Base-by-base conservation (phyloP, 139 green algal genomes). In the Volvox reticuliferus region DNA sequence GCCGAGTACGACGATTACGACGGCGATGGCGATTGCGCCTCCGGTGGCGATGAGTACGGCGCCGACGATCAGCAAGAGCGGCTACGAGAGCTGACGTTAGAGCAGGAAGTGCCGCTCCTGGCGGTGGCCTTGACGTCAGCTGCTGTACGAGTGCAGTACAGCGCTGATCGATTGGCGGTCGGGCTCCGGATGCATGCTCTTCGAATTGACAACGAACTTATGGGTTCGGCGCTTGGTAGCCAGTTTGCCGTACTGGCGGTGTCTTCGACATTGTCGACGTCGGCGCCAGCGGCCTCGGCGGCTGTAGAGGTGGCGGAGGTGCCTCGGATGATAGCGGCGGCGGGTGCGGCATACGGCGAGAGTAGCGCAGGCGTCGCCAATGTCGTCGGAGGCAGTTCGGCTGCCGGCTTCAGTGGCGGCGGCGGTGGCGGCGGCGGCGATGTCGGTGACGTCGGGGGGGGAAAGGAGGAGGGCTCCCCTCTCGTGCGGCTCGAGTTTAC, bases 151-250 rank as follows among this genome's bases (percentile, higher is more conserved):
- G 44, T 94, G 30, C 68, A 36, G 16, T 90, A 95, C 80, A 91
- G 91, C 79, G 81, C 88, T 1, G 93, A 95, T 30, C 86, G 92
- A 5, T 67, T 95, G 67, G 61, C 87, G 16, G 89, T 93, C 26
- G 89, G 78, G 2, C 89, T 81, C 21, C 83, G 83, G n/a, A 94
- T 94, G 89, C 75, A 91, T 21, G 67, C 69, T 19, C 80, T 95
- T 17, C 89, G 76, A 0, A 95, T 98, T 20, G 93, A 97, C 18
- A 97, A 99, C 79, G 63, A 96, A 78, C 92, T 99, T 30, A 91
- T 97, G 75, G 97, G 93, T 16, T n/a, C 87, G 50, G 80, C 76
- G 44, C 30, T 90, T 73, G 86, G 86, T 0, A 77, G 73, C 12
- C 50, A 37, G 36, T 90, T 65, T 67, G 44, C 50, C 21, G 50